Evolutionary conservation across 768 basidiomycete genomes (phyloP), one percentile per base, ranked within the genome.

Genomic region (Saitozyma podzolica): DNA sequence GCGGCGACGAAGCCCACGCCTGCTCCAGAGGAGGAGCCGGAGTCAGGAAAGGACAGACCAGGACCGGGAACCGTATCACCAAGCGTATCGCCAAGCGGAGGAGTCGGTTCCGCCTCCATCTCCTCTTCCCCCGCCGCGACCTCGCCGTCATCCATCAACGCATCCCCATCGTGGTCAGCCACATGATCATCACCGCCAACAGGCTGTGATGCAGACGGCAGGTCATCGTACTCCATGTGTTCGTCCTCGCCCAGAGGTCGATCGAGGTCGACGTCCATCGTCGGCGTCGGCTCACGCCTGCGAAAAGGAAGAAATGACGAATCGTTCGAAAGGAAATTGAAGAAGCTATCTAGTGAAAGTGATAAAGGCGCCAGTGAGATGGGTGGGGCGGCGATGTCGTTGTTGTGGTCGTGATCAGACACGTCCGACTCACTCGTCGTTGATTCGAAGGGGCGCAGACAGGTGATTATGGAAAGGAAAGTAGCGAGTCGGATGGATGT

Each of bases 61-160:
- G 14, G 43, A 10, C 19, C 56, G 16, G 40, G 29, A 49, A 42
- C 39, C 39, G 53, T n/a, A 13, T 29, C 29, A 29, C 47, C 58
- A 5, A 19, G 50, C 39, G 53, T n/a, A 13, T 29, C 29, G 5
- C 47, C 58, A 5, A 19, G 50, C 14, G 52, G 19, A 41, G 58
- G 58, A 9, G 58, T 59, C 13, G 58, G 58, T 39, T 94, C 51
- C 88, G 92, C 62, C 87, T 87, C 68, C 84, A 91, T 54, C 86
- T 85, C 68, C 84, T 93, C 51, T 88, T 92, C 63, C 87, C 87
- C 68, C 83, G 90, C 54, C 8, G 50, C 63, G 88, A 92, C 59
- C 86, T 85, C 69, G 84, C 93, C 50, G 72, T 90, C 62, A 85
- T 88, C 58, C 51, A 57, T 16, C 16, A 58, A 57, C 17, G 49